A percentile compares a stretch with the other conserved stretches of the same genome.
Conservation (phyloP, 2,329 filamentous ascomycete species). For the Colletotrichum trifolii region DNA sequence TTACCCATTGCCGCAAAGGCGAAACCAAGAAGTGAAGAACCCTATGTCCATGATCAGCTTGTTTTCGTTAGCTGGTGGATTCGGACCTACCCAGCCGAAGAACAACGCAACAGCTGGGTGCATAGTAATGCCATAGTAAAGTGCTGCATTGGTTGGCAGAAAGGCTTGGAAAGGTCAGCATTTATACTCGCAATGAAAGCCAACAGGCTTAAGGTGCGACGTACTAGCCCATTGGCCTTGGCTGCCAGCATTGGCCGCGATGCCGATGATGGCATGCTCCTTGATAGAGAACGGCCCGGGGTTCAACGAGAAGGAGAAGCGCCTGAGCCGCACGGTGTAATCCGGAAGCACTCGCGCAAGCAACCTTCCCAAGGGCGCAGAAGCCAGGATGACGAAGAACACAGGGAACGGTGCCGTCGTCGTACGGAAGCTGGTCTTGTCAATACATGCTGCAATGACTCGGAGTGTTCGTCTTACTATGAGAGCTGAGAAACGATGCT, state of each 20-base stretch:
- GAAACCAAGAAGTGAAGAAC: constrained; percentile 28
- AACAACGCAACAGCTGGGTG: constrained; percentile 65
- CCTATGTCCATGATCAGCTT: not conserved
- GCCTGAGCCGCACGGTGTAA: constrained; percentile 58
- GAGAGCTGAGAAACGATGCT: constrained; percentile 27
- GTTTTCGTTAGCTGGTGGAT: constrained; percentile 47
- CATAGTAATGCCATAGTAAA: constrained; percentile 65
- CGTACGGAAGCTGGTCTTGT: constrained; percentile 65
- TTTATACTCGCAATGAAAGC: not conserved
- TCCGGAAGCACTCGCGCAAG: constrained; percentile 61
- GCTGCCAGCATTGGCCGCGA: constrained; percentile 54
- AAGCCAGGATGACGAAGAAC: constrained; percentile 71
- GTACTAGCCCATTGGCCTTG: constrained; percentile 33
- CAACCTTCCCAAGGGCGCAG: constrained; percentile 64
- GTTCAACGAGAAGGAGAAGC: constrained; percentile 63
- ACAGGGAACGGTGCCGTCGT: constrained; percentile 69
- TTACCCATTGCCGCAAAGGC: constrained; percentile 65
- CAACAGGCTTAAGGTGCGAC: rapidly evolving
- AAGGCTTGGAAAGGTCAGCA: constrained; percentile 12
- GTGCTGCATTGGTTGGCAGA: constrained; percentile 56
- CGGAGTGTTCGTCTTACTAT: constrained; percentile 3
- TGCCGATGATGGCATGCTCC: constrained; percentile 67
- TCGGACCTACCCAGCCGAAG: constrained; percentile 69
- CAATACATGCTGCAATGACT: not conserved
- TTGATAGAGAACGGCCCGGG: constrained; percentile 68